phyloP scores from a whole-genome alignment of 2,329 filamentous ascomycete species.

The Phoma sp. region DNA sequence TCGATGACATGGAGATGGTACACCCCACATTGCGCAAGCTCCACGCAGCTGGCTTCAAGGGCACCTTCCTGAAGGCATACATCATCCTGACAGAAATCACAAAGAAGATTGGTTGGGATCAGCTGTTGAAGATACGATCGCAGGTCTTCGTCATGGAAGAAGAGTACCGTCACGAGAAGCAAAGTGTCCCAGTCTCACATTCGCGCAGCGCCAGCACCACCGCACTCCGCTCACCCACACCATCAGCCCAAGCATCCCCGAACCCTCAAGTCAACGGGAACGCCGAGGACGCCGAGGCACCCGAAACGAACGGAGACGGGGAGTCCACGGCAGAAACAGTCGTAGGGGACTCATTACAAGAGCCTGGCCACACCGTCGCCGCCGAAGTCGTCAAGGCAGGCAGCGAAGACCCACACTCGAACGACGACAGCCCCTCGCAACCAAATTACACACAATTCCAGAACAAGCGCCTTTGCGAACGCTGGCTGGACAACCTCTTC shows the following conservation, averaged over 20 bases:
- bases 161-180: constrained; percentile 89
- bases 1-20: constrained; percentile 81
- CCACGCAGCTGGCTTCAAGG: constrained; percentile 87
- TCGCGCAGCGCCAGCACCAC: constrained; percentile 82
- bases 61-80: constrained; percentile 95
- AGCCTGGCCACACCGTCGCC: constrained; percentile 79
- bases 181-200: constrained; percentile 33
- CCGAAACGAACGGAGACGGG: constrained; percentile 37
- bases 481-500: constrained; percentile 98
- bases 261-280: constrained; percentile 52
- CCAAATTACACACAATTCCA: constrained; percentile 88
- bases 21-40: constrained; percentile 86
- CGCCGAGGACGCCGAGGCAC: constrained; percentile 37
- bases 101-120: constrained; percentile 96
- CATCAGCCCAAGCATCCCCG: constrained; percentile 23
- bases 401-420: constrained; percentile 62
- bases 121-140: constrained; percentile 90
- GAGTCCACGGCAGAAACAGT: constrained; percentile 37
- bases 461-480: constrained; percentile 95
- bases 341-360: constrained; percentile 66
- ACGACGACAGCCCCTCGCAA: constrained; percentile 63
- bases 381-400: constrained; percentile 80
- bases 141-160: constrained; percentile 99
- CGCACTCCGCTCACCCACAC: constrained; percentile 72
- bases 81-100: constrained; percentile 94